Evolutionary conservation across 2,329 filamentous ascomycete genomes (phyloP).

Genomic region (Rhynchosporium agropyri): DNA sequence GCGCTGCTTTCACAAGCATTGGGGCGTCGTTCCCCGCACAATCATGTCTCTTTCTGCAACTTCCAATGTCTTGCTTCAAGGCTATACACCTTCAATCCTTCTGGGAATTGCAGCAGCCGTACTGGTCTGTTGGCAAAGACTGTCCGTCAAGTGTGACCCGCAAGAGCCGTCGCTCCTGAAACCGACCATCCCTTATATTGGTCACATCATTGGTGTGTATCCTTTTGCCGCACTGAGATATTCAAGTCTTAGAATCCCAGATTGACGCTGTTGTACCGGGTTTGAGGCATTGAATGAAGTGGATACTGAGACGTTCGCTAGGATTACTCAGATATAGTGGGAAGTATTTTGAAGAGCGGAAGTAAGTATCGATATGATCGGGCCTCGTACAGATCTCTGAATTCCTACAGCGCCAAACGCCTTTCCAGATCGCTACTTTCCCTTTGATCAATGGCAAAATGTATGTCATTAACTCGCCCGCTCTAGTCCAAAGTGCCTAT

Average conservation of each 20-base stretch:
- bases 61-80: slow-evolving; percentile 21
- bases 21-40: background rate
- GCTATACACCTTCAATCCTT: slow-evolving; percentile 29
- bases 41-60: slow-evolving; percentile 20
- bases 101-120: slow-evolving; percentile 22
- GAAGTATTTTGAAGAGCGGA: slow-evolving; percentile 43
- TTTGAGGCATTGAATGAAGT: too few species aligned
- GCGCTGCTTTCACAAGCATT: background rate
- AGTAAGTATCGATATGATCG: slow-evolving; percentile 37
- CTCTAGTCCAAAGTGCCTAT: slow-evolving; percentile 46
- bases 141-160: slow-evolving; percentile 35
- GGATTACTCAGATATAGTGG: slow-evolving; percentile 42
- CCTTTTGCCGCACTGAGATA: too few species aligned
- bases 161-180: slow-evolving; percentile 49
- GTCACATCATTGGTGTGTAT: slow-evolving; percentile 47
- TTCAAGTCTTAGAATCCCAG: too few species aligned
- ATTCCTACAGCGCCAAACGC: slow-evolving; percentile 32
- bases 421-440: slow-evolving; percentile 47
- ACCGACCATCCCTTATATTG: slow-evolving; percentile 49
- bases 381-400: background rate
- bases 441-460: slow-evolving; percentile 49
- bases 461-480: slow-evolving; percentile 50
- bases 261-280: too few species aligned
- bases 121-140: slow-evolving; percentile 25
- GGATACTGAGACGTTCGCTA: too few species aligned